Percentiles rank a stretch among this genome's conserved stretches.
These are phyloP conservation scores for Avena insularis DNA, from an alignment of 176 grass and related monocot species.

Conservation along the genomic window DNA sequence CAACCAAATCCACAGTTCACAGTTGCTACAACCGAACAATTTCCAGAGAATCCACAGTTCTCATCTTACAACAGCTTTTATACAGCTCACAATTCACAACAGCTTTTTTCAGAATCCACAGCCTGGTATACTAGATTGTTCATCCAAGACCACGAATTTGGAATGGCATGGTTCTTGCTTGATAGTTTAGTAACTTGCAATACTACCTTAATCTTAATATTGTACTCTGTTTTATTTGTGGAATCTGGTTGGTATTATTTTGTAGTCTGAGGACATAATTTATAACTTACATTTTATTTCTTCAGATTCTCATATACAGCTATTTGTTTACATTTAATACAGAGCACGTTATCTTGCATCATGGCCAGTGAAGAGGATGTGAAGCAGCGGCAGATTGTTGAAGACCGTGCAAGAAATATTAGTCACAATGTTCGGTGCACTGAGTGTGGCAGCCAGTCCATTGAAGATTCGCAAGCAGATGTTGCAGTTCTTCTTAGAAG, in stretches of 20 bases:
- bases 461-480: constrained; percentile 98
- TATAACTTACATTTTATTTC: background rate
- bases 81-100: too few species aligned
- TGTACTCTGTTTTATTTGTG: background rate
- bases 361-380: constrained; percentile 77
- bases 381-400: constrained; percentile 74
- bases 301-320: constrained; percentile 14
- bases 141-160: background rate
- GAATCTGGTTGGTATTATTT: background rate
- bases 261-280: background rate
- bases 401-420: constrained; percentile 85
- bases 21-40: too few species aligned
- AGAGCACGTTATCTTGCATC: constrained; percentile 13
- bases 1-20: too few species aligned
- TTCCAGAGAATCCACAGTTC: too few species aligned
- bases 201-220: background rate
- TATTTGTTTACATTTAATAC: background rate
- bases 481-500: constrained; percentile 92
- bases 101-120: too few species aligned
- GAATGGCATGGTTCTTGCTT: background rate
- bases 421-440: constrained; percentile 96
- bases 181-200: background rate
- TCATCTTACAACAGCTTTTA: too few species aligned
- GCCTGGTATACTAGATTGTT: background rate
- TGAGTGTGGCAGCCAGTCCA: constrained; percentile 96